Percentiles rank a stretch among this genome's conserved stretches.
phyloP scores from a whole-genome alignment of 768 basidiomycete genomes.

The Brasilioporus rufonigricans region DNA sequence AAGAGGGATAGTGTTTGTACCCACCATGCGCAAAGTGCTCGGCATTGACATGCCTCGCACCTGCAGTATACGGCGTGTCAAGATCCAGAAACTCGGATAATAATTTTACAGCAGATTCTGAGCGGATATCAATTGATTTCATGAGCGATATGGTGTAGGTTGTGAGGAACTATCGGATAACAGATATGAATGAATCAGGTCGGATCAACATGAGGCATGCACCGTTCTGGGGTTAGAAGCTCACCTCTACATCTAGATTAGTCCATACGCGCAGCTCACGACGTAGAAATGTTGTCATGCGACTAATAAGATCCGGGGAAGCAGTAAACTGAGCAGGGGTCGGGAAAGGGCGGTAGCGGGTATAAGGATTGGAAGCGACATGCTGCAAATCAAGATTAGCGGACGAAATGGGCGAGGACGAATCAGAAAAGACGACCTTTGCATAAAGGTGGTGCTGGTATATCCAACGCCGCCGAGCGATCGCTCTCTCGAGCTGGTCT shows the following conservation, averaged over 20 bases:
- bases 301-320: slow-evolving; percentile 68
- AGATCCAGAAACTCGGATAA: slow-evolving; percentile 89
- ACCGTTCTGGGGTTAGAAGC: slow-evolving; percentile 16
- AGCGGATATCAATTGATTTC: slow-evolving; percentile 90
- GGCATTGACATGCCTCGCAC: slow-evolving; percentile 62
- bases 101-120: slow-evolving; percentile 79
- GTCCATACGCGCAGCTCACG: slow-evolving; percentile 88
- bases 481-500: slow-evolving; percentile 74
- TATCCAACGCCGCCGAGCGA: slow-evolving; percentile 73
- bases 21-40: slow-evolving; percentile 94
- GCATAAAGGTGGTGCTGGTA: slow-evolving; percentile 80
- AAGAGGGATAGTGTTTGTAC: slow-evolving; percentile 24
- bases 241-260: slow-evolving; percentile 84
- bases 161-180: slow-evolving; percentile 78
- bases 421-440: slow-evolving; percentile 55
- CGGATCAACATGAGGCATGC: slow-evolving; percentile 4
- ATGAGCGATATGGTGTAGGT: slow-evolving; percentile 87
- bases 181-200: no score
- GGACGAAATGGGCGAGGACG: background rate
- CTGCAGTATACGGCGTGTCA: slow-evolving; percentile 55
- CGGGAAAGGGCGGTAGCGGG: slow-evolving; percentile 89
- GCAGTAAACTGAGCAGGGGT: slow-evolving; percentile 79
- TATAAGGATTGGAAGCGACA: slow-evolving; percentile 83
- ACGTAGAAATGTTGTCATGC: slow-evolving; percentile 78
- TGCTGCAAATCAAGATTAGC: slow-evolving; percentile 55